Conservation (phyloP, 352 stramenopile genomes). For the Globisporangium mamillatum region DNA sequence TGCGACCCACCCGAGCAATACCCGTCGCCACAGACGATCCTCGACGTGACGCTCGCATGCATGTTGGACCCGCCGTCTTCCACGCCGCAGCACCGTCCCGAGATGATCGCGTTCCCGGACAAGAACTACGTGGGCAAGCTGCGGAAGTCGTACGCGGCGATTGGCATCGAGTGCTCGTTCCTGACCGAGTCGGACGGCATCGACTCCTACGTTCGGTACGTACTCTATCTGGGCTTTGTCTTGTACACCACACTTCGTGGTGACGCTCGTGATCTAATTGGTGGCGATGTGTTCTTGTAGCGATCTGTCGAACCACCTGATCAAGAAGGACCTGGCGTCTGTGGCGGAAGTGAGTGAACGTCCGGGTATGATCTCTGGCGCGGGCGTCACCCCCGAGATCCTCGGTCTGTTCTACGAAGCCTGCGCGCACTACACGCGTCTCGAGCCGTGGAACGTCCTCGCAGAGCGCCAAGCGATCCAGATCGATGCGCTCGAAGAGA, state of each 20-base stretch:
- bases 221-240: neutral
- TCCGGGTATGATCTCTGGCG: constrained; percentile 50
- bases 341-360: constrained; percentile 77
- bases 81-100: constrained; percentile 75
- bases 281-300: constrained; percentile 20
- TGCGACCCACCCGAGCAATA: constrained; percentile 79
- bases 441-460: constrained; percentile 68
- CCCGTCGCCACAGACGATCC: constrained; percentile 59
- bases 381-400: constrained; percentile 54
- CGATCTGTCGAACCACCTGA: constrained; percentile 75
- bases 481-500: constrained; percentile 66
- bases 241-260: neutral
- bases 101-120: constrained; percentile 86
- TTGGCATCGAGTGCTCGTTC: constrained; percentile 84
- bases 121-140: constrained; percentile 73
- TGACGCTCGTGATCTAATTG: constrained; percentile 1
- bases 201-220: constrained; percentile 78
- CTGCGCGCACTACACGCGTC: constrained; percentile 55
- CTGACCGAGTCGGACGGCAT: constrained; percentile 85
- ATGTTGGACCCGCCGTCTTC: constrained; percentile 75
- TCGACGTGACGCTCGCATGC: constrained; percentile 67
- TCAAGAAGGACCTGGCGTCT: constrained; percentile 78
- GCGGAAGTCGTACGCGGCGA: constrained; percentile 65
- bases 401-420: constrained; percentile 59
- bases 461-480: constrained; percentile 79